Evolutionary conservation across 2,329 filamentous ascomycete species (phyloP).

Genomic region (Harringtonia aguacate): DNA sequence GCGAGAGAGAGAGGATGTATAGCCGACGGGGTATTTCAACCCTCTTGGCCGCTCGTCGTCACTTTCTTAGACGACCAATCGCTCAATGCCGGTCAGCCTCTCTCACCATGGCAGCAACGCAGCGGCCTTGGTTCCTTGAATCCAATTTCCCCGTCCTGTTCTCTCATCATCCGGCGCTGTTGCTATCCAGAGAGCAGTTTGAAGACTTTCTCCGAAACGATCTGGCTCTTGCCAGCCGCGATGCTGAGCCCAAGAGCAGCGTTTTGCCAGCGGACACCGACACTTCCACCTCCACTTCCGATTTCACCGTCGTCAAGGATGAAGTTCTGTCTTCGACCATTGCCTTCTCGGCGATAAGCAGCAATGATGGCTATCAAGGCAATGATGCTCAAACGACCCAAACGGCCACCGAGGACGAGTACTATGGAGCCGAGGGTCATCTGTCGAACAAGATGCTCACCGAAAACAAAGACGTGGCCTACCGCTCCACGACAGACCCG

Average conservation of each 20-base stretch:
- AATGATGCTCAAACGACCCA: no score
- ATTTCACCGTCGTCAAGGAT: conserved; percentile 5
- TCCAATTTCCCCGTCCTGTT: conserved; percentile 26
- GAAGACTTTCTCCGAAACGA: conserved; percentile 17
- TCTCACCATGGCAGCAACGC: not conserved
- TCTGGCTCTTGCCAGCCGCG: conserved; percentile 2
- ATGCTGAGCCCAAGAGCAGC: not conserved
- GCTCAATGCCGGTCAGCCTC: not conserved
- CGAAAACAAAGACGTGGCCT: conserved; percentile 38
- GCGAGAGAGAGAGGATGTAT: no score
- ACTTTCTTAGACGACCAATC: no score
- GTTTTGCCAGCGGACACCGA: conserved; percentile 17
- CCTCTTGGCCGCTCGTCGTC: no score
- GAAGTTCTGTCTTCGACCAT: not conserved
- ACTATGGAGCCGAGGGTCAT: not conserved
- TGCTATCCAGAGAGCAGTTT: conserved; percentile 21
- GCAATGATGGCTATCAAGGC: no score
- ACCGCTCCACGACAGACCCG: conserved; percentile 30
- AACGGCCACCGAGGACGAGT: no score
- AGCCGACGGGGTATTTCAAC: no score
- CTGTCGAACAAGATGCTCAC: conserved; percentile 36
- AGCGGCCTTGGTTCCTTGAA: conserved; percentile 27
- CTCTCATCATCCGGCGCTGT: conserved; percentile 24
- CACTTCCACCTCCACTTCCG: conserved; percentile 8
- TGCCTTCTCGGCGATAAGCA: not conserved